Base-by-base conservation (phyloP, 23 red algal genomes). In the Gracilaria caudata region DNA sequence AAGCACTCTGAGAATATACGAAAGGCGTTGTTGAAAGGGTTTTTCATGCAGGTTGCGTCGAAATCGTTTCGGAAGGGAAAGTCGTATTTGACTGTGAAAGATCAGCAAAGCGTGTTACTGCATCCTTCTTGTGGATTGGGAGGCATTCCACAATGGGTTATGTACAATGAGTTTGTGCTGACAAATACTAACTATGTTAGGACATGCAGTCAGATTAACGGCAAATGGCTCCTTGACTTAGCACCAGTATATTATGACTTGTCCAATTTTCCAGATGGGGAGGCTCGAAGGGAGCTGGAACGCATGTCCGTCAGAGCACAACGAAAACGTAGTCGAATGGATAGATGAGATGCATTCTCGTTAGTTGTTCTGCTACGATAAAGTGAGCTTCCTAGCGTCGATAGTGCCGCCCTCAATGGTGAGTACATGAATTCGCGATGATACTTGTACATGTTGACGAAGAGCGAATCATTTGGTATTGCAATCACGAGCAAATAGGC, bases 151-250 rank as follows among this genome's bases (percentile, higher is more conserved):
- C 66, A 82, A 26, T 98, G 96, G 92, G 83, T 98, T 30, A 77
- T 98, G 60, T 98, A 93, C 78, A 90, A 98, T 78, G 96, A 98
- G 76, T 98, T 93, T 87, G 96, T 98, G 64, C 65, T 94, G 17
- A 98, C 96, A 9, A 83, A 86, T 29, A 73, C 43, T 21, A 79
- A 90, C 63, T 98, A 72, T 79, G 92, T 98, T 65, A 87, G 96
- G 24, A 93, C 81, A 38, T 87, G 90, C 47, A 84, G 83, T 4
- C 77, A 92, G 23, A 68, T 98, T 12, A 58, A 83, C 21, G 86
- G 77, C 9, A 43, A 80, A 28, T 94, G 92, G 96, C 79, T 98
- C 0, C 34, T 98, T 14, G 45, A 95, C 28, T 66, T 78, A 57
- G 83, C 96, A 21, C 81, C 92, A 35, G 70, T 95, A 37, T 98